Base-by-base conservation (phyloP, 805 yeast species). In the Diddensiella caesifluorescens region DNA sequence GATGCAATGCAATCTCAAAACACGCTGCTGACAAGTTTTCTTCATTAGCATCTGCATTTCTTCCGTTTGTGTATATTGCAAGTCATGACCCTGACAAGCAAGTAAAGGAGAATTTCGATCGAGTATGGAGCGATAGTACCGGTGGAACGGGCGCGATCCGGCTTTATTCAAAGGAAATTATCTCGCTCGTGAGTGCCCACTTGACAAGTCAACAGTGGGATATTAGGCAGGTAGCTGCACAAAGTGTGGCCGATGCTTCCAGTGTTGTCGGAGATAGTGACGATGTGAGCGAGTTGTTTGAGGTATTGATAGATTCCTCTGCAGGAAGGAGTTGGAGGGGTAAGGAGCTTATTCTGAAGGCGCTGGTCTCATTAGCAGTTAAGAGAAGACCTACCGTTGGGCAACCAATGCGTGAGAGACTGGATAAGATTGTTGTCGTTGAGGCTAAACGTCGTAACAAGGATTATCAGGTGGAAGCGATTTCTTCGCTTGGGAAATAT, bases 311-410 rank as follows among this genome's bases (percentile, higher is more conserved):
- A 13, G 71, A 70, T 22, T 77, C 94, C 0, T 69, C 79, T 42
- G 68, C 71, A 42, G 96, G 96, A 1, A 75, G 94, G 46, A 74
- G 90, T 6, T 90, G 95, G 92, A 70, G 71, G 12, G 97, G 97
- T 4, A 90, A 90, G 54, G 96, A 88, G 51, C 61, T 69, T 22
- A 72, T 92, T 1, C 65, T 87, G 15, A 77, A 76, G 27, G 84
- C 95, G 0, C 63, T 89, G 41, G 82, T 84, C 0, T 62, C 75
- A 1, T 67, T 83, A 23, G 56, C 80, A 0, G 54, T 66, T 13
- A 76, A 75, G 45, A 69, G 77, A 5, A 61, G 67, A 35, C 52
- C 50, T 0, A 65, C 56, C 33, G 50, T 79, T 10, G 41, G 0
- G 42, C 53, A 50, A 1, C 67, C 55, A 0, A 34, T 75, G 4